Evolutionary conservation across 805 yeast genomes (phyloP).

Genomic region (Yamadazyma ubonensis): DNA sequence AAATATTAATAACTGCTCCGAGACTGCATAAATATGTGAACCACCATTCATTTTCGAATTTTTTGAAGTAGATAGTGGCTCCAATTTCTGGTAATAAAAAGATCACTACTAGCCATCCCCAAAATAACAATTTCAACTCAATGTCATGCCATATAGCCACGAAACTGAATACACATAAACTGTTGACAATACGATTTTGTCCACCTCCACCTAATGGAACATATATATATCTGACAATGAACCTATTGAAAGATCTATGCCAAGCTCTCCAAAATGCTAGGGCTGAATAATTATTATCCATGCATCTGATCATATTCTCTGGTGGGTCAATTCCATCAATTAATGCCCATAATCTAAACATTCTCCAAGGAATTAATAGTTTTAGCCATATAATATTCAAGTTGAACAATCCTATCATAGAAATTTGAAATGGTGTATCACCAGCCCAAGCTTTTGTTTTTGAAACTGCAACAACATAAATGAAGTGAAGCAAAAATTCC

Average conservation of each 20-base stretch:
- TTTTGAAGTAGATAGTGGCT: constrained; percentile 48
- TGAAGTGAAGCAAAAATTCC: constrained; percentile 86
- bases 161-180: constrained; percentile 84
- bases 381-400: constrained; percentile 92
- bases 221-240: constrained; percentile 87
- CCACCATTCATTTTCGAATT: constrained; percentile 54
- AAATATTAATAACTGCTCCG: constrained; percentile 87
- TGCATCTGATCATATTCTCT: constrained; percentile 95
- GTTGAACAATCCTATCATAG: constrained; percentile 92
- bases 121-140: constrained; percentile 74
- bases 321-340: constrained; percentile 95
- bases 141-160: constrained; percentile 99
- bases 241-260: constrained; percentile 92
- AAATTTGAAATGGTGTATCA: constrained; percentile 86
- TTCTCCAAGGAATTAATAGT: constrained; percentile 91
- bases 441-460: constrained; percentile 87
- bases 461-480: constrained; percentile 91
- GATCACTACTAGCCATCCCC: constrained; percentile 95
- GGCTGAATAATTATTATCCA: constrained; percentile 91
- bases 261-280: constrained; percentile 98
- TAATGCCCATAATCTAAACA: constrained; percentile 89
- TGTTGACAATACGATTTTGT: constrained; percentile 65
- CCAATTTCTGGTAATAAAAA: constrained; percentile 84
- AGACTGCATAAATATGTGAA: constrained; percentile 78
- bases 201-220: constrained; percentile 87